Conservation (phyloP, 2,329 filamentous ascomycete species). For the Pseudocercospora eumusae region DNA sequence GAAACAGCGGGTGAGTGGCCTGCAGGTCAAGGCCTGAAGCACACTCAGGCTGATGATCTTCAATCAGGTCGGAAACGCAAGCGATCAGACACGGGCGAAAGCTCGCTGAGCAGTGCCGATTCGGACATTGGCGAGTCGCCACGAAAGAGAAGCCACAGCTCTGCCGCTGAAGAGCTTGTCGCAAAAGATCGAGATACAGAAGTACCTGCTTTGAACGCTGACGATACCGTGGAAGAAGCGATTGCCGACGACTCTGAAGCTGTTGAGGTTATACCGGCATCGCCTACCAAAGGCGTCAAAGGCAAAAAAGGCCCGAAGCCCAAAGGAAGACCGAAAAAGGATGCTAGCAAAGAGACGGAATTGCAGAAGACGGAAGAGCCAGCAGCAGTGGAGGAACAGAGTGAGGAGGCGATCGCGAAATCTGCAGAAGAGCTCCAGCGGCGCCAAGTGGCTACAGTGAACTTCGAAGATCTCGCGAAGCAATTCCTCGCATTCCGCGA, state of each 20-base stretch:
- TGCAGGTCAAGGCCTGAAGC: neutral
- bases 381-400: constrained; percentile 28
- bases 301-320: constrained; percentile 42
- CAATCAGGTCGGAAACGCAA: constrained; percentile 47
- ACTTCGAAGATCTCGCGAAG: constrained; percentile 73
- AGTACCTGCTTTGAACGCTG: constrained; percentile 10
- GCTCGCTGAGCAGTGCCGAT: constrained; percentile 42
- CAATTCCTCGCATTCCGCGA: constrained; percentile 86
- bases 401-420: constrained; percentile 44
- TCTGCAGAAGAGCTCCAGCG: constrained; percentile 55
- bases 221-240: constrained; percentile 9
- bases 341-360: constrained; percentile 33
- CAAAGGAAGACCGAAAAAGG: constrained; percentile 35
- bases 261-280: constrained; percentile 38
- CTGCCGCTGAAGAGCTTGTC: constrained; percentile 21
- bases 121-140: constrained; percentile 41
- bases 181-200: constrained; percentile 37
- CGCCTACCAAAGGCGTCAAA: constrained; percentile 44
- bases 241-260: constrained; percentile 24
- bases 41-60: neutral
- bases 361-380: constrained; percentile 23
- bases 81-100: constrained; percentile 45
- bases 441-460: constrained; percentile 32
- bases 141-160: constrained; percentile 38
- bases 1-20: constrained; percentile 32